phyloP scores from a whole-genome alignment of 306 rosid species.

The Trifolium pratense region DNA sequence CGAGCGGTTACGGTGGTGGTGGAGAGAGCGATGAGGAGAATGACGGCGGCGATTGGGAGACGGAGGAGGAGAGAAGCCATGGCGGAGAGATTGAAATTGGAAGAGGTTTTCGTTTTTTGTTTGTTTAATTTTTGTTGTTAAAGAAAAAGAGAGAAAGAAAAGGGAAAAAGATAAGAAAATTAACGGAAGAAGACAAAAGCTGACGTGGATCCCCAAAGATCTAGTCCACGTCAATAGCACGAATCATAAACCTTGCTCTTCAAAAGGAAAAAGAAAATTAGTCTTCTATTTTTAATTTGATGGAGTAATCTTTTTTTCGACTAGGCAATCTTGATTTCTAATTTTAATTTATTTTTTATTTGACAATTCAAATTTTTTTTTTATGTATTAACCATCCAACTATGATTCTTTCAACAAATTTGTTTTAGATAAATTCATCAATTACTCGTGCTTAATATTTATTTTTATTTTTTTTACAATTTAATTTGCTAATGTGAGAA shows the following conservation, averaged over 20 bases:
- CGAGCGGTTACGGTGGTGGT: slow-evolving; percentile 54
- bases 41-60: slow-evolving; percentile 32
- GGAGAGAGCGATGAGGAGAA: slow-evolving; percentile 30
- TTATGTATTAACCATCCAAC: no score
- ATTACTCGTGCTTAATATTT: no score
- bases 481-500: no score
- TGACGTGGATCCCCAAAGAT: background rate
- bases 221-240: background rate
- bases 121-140: background rate
- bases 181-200: slow-evolving; percentile 21
- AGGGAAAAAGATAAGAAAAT: slow-evolving; percentile 15
- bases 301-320: no score
- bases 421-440: no score
- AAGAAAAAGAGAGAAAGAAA: background rate
- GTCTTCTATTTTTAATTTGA: no score
- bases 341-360: no score
- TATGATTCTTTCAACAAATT: no score
- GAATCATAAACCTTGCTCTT: background rate
- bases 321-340: no score
- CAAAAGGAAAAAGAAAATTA: background rate
- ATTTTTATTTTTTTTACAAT: no score
- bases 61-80: slow-evolving; percentile 44
- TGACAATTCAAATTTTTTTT: no score
- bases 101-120: background rate
- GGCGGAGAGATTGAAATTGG: slow-evolving; percentile 28